Evolutionary conservation across 371 early-diverging fungal species (phyloP).

Genomic region (Circinella umbellata): DNA sequence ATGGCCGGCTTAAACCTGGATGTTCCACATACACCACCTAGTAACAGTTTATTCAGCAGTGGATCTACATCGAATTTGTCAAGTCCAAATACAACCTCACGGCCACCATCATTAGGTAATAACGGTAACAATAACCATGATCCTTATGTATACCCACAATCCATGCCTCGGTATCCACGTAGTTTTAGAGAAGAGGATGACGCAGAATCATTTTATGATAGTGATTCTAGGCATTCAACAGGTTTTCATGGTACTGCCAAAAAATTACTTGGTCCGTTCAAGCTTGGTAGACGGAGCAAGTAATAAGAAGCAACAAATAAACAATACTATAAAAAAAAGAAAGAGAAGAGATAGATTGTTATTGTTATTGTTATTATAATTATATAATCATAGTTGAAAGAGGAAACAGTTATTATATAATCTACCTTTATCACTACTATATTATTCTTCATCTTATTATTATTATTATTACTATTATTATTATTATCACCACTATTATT

Average conservation of each 20-base stretch:
- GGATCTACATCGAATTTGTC: conserved; percentile 21
- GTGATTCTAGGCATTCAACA: conserved; percentile 19
- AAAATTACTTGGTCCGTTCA: conserved; percentile 21
- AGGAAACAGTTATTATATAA: too few species aligned
- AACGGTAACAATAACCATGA: background rate
- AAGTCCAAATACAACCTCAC: conserved; percentile 18
- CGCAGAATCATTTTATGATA: conserved; percentile 15
- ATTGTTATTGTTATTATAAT: background rate
- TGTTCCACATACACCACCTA: conserved; percentile 15
- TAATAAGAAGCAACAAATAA: conserved; percentile 8
- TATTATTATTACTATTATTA: background rate
- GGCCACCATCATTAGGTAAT: conserved; percentile 17
- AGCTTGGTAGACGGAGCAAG: conserved; percentile 20
- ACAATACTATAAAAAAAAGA: background rate
- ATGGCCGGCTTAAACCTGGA: conserved; percentile 23
- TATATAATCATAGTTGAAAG: background rate
- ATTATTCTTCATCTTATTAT: background rate
- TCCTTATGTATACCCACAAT: conserved; percentile 7
- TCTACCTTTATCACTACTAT: background rate
- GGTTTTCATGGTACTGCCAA: conserved; percentile 20
- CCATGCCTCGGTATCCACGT: conserved; percentile 18
- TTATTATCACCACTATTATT: background rate
- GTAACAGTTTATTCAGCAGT: conserved; percentile 22
- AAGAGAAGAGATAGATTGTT: background rate
- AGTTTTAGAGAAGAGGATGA: conserved; percentile 22